Conservation (phyloP, 306 rosid genomes). For the Cercis canadensis region DNA sequence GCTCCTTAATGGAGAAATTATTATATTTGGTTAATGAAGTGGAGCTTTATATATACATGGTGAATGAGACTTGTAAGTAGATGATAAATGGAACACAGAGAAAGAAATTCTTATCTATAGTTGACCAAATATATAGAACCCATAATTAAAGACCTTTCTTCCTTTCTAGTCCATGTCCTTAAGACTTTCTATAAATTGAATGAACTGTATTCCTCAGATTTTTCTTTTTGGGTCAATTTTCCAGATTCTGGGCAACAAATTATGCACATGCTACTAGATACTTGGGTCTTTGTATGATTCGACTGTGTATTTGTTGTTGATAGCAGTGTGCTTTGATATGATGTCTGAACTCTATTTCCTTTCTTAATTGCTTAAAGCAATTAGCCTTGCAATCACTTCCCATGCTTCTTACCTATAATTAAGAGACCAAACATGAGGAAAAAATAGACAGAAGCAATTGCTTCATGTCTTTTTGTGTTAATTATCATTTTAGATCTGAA, state of each 20-base stretch:
- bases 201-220: constrained; percentile 21
- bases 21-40: constrained; percentile 7
- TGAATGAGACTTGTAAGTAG: constrained; percentile 23
- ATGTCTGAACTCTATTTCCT: constrained; percentile 18
- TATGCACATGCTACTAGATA: constrained; percentile 30
- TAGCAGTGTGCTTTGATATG: constrained; percentile 32
- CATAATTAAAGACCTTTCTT: constrained; percentile 14
- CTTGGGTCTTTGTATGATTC: constrained; percentile 9
- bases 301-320: constrained; percentile 22
- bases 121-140: constrained; percentile 36
- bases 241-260: constrained; percentile 34
- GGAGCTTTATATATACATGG: constrained; percentile 34
- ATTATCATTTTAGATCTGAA: background rate
- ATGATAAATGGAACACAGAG: constrained; percentile 13
- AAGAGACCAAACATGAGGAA: too few relatives aligned
- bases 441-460: background rate
- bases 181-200: constrained; percentile 19
- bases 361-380: constrained; percentile 22
- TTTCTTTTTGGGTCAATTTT: background rate
- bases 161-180: constrained; percentile 21
- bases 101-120: constrained; percentile 36
- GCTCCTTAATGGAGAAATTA: constrained; percentile 13
- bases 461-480: background rate
- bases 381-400: constrained; percentile 42
- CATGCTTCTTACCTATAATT: constrained; percentile 65